Evolutionary conservation across 1,284 basidiomycete genomes (phyloP), one percentile per base, ranked within the genome.

Genomic region (Coriolopsis trogii): DNA sequence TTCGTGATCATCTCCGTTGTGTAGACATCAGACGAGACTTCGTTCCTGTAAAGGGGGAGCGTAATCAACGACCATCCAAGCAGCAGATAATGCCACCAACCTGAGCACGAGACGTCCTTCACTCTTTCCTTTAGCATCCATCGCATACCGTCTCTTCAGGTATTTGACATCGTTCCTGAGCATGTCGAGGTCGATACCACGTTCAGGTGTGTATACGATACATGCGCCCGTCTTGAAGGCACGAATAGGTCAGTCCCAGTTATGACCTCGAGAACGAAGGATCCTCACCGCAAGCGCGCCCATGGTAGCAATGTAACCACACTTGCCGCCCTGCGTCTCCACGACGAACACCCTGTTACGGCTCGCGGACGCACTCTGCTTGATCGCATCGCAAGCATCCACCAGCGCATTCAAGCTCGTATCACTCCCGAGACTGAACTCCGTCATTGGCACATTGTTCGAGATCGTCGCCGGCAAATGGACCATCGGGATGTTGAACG

Each of bases 331-430:
- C 71, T 99, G 97, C 0, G 95, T 98, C 75, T 99, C 95, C 23
- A 99, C 93, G 2, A 99, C 91, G 68, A 99, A 99, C 48, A 98
- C 95, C 41, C 96, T 78, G 70, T 98, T 96, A 59, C 96, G 75
- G 63, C 92, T 95, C 6, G 96, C 96, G 44, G 91, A 92, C 5
- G 97, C 96, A 64, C 91, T 95, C 78, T 99, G 97, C 76, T 95
- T 97, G 74, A 99, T 97, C 26, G 95, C 89, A 72, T 99, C 97
- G 67, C 95, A 98, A 3, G 97, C 95, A 55, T 94, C 90, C 31
- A 98, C 94, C n/a, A 99, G 79, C 2, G 95, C 94, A 67, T 98
- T 98, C 77, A 99, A 77, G 68, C 91, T 93, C 28, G 96, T 99
- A 68, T 99, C 96, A 56, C 88, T 91, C 13, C 96, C 96, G 47